These are phyloP conservation scores for Fusarium humuli DNA, from an alignment of 2,329 filamentous ascomycete genomes.

Conservation along the genomic window DNA sequence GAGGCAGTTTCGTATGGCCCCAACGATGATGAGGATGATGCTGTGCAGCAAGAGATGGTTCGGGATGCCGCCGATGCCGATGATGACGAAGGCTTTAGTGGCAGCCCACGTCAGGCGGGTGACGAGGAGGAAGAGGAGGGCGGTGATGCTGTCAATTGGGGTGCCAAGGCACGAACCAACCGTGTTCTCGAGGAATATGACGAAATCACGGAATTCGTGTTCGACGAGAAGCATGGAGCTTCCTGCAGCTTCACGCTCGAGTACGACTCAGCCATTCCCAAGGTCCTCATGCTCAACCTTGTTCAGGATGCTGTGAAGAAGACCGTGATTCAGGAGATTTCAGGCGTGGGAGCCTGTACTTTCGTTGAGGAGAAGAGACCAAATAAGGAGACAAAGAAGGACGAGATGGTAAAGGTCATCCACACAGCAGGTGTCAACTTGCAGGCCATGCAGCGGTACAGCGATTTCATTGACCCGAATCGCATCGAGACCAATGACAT, in stretches of 20 bases:
- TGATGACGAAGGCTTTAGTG: constrained; percentile 66
- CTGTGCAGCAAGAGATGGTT: constrained; percentile 73
- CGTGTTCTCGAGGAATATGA: constrained; percentile 72
- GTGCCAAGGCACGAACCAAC: constrained; percentile 66
- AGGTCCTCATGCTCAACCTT: constrained; percentile 91
- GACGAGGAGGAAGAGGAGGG: constrained; percentile 52
- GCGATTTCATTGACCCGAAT: constrained; percentile 87
- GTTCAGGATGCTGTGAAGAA: constrained; percentile 83
- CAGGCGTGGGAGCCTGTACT: constrained; percentile 78
- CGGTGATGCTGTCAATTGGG: constrained; percentile 53
- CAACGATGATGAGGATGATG: constrained; percentile 91
- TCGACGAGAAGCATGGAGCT: constrained; percentile 78
- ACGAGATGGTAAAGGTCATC: constrained; percentile 63
- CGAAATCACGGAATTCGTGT: constrained; percentile 81
- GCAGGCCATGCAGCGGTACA: constrained; percentile 88
- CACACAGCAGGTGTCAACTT: constrained; percentile 90
- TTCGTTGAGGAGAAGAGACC: constrained; percentile 67
- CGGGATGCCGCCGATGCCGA: constrained; percentile 70
- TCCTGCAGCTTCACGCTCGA: constrained; percentile 86
- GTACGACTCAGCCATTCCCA: constrained; percentile 83
- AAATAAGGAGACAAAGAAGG: constrained; percentile 59
- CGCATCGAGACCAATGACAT: constrained; percentile 93
- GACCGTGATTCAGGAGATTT: constrained; percentile 88
- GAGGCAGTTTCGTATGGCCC: constrained; percentile 91
- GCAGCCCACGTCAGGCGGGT: constrained; percentile 60